These are phyloP conservation scores for Fusarium robinianum DNA, from an alignment of 2,329 filamentous ascomycete species.

Conservation along the genomic window DNA sequence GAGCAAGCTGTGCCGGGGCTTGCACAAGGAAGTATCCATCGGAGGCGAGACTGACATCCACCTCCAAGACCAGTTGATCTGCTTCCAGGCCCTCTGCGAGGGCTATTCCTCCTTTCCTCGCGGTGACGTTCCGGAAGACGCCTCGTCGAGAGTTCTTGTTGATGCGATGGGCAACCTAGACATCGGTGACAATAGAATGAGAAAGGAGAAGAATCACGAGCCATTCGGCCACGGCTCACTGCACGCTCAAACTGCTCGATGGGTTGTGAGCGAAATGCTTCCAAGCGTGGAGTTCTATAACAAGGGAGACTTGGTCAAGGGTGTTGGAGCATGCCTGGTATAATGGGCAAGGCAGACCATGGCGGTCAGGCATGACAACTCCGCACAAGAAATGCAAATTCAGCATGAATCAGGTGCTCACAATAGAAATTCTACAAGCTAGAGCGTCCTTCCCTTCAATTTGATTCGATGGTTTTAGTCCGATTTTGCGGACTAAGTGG, in stretches of 20 bases:
- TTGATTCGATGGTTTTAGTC: too few relatives aligned
- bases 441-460: too few relatives aligned
- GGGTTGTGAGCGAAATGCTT: constrained; percentile 59
- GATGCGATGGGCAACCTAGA: constrained; percentile 40
- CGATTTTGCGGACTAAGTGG: too few relatives aligned
- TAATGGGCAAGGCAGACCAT: too few relatives aligned
- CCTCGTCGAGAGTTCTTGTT: constrained; percentile 25
- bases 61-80: constrained; percentile 64
- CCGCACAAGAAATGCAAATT: too few relatives aligned
- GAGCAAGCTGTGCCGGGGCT: constrained; percentile 49
- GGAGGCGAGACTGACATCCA: constrained; percentile 58
- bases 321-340: constrained; percentile 41
- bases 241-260: constrained; percentile 64
- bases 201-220: constrained; percentile 50
- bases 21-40: constrained; percentile 51
- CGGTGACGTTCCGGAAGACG: constrained; percentile 24
- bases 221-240: constrained; percentile 61
- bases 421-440: too few relatives aligned
- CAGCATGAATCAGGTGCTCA: too few relatives aligned
- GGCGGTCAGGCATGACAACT: too few relatives aligned
- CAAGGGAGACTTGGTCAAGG: constrained; percentile 55
- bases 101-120: constrained; percentile 55
- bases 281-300: constrained; percentile 55
- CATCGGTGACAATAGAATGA: constrained; percentile 37
- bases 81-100: constrained; percentile 62